These are phyloP conservation scores for Tolypocladium nubicola DNA, from an alignment of 2,329 filamentous ascomycete genomes.

Conservation along the genomic window DNA sequence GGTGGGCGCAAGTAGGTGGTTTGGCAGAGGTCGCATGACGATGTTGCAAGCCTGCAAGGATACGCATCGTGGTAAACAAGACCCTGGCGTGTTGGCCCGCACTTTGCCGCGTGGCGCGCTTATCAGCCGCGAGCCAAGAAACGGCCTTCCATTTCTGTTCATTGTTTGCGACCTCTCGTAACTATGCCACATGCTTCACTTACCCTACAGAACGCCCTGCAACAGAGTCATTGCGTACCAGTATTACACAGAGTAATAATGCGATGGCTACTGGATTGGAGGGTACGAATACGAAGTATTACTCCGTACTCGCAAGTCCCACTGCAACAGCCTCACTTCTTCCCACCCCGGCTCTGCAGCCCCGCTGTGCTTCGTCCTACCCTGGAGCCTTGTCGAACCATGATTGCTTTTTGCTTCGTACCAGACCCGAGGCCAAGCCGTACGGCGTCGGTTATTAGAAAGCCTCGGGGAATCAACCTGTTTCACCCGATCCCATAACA, in stretches of 20 bases:
- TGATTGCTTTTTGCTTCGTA: too few relatives aligned
- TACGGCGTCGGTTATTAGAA: background rate
- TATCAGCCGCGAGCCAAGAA: slow-evolving; percentile 3
- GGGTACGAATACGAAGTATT: background rate
- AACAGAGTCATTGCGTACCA: background rate
- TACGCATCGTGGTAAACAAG: background rate
- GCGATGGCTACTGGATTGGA: background rate
- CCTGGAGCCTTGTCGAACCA: background rate
- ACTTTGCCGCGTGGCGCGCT: slow-evolving; percentile 2
- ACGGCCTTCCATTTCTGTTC: background rate
- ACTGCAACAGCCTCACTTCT: background rate
- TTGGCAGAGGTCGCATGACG: background rate
- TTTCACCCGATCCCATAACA: background rate
- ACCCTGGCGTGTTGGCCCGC: background rate
- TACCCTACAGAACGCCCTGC: background rate
- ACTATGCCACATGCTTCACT: background rate
- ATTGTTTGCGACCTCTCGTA: background rate
- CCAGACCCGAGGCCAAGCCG: background rate
- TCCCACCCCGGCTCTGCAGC: background rate
- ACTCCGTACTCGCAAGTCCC: background rate
- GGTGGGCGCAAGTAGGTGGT: background rate
- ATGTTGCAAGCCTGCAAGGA: background rate
- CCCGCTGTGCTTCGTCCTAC: background rate
- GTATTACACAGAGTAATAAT: background rate
- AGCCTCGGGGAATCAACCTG: background rate